A percentile compares a stretch with the other conserved stretches of the same genome.
These are phyloP conservation scores for Dactylellina cionopaga DNA, from an alignment of 2,329 filamentous ascomycete species.

Conservation along the genomic window DNA sequence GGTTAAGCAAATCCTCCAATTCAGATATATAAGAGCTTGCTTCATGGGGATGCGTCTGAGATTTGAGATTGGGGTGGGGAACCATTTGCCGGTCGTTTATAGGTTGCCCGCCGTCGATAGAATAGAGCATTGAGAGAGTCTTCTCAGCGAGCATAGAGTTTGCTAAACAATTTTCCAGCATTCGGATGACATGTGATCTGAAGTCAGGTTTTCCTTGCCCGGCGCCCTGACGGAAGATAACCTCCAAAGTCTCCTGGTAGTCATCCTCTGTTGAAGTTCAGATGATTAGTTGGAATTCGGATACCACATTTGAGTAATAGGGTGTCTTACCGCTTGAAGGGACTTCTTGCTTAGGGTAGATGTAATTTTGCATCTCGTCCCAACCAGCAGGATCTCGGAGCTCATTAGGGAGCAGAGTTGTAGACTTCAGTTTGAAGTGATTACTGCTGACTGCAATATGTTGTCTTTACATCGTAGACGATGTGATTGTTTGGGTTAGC, in stretches of 20 bases:
- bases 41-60: no score
- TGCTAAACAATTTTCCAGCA: background rate
- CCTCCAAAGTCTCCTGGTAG: constrained; percentile 19
- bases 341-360: constrained; percentile 21
- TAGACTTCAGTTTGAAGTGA: constrained; percentile 18
- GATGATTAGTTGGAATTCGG: background rate
- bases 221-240: constrained; percentile 5
- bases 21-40: no score
- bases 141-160: background rate
- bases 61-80: no score
- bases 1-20: no score
- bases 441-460: constrained; percentile 22
- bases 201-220: constrained; percentile 39
- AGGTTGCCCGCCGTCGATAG: background rate
- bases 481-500: background rate
- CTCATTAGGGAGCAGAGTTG: constrained; percentile 28
- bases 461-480: constrained; percentile 9
- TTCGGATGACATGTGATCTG: constrained; percentile 21
- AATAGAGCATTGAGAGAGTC: constrained; percentile 7
- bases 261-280: constrained; percentile 40
- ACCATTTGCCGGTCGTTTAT: no score
- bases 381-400: constrained; percentile 37
- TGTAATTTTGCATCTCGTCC: constrained; percentile 27
- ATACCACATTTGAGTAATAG: background rate
- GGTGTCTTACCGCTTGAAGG: constrained; percentile 33